Evolutionary conservation across 192 early-diverging fungal genomes (phyloP), one percentile per base, ranked within the genome.

Genomic region (Ambispora gerdemannii): DNA sequence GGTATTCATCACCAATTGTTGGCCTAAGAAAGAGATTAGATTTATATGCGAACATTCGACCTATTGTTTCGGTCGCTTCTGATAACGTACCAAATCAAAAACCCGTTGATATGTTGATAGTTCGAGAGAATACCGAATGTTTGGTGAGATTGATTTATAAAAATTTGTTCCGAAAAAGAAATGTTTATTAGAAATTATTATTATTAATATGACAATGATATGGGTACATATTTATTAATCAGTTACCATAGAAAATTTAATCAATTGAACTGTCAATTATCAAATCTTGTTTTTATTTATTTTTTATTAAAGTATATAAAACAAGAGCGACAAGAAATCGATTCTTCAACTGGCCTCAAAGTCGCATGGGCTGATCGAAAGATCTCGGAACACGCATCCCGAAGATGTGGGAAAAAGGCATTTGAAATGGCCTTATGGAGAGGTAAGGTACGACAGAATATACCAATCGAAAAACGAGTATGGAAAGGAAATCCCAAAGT

Each of bases 71-170:
- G 11, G 89, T 87, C 19, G 80, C 85, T 8, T 85, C 58, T 73
- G 77, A 76, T 61, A 50, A 73, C 25, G 73, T 75, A 11, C 61
- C 77, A 38, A 73, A 67, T 35, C 86, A 88, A 60, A 91, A 88
- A 62, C 85, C 84, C 30, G 87, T 96, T 60, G 94, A 98, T 76
- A 96, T 98, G 91, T 80, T 98, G 64, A 96, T 98, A 72, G 90
- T 98, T 72, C 88, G 95, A 76, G 97, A 98, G 72, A 97, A 98
- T 86, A 97, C 95, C 13, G 97, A 97, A 78, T 98, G 95, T 72
- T 83, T 98, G 79, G 91, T 93, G 81, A 68, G 80, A 64, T 13
- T 49, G 6, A 0, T n/a, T 10, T 19, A n/a, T 13, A 24, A 74
- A 32, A 22, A 22, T 19, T 53, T 34, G n/a, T 25, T 62, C 25